phyloP scores from a whole-genome alignment of 108 stramenopile genomes.

The Fragilaria radians region DNA sequence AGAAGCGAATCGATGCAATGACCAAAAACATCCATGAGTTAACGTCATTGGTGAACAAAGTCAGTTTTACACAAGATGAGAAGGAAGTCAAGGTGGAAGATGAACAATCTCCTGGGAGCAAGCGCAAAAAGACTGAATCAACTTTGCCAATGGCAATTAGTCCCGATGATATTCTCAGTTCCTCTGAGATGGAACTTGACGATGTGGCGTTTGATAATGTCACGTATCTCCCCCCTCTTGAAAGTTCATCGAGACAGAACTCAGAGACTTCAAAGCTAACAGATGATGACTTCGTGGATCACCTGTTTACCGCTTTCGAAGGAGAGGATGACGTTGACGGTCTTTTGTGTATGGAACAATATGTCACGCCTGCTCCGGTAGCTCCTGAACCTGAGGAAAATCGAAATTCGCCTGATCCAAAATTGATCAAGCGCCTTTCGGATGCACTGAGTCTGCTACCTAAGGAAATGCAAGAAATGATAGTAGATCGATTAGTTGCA shows the following conservation, averaged over 20 bases:
- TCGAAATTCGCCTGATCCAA: conserved; percentile 31
- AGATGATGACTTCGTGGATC: conserved; percentile 50
- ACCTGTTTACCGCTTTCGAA: conserved; percentile 46
- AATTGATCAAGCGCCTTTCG: conserved; percentile 67
- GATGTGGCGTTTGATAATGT: conserved; percentile 1
- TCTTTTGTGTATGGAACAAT: conserved; percentile 1
- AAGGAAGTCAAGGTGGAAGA: conserved; percentile 12
- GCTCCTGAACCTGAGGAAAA: background rate
- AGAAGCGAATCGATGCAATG: conserved; percentile 69
- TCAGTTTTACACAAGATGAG: conserved; percentile 39
- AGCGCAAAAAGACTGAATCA: conserved; percentile 11
- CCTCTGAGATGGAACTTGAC: conserved; percentile 11
- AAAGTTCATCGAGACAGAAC: conserved; percentile 14
- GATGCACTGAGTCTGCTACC: conserved; percentile 70
- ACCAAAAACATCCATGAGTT: conserved; percentile 78
- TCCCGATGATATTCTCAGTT: conserved; percentile 23
- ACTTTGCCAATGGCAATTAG: conserved; percentile 9
- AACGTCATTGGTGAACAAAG: conserved; percentile 59
- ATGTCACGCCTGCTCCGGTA: background rate
- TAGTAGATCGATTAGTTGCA: conserved; percentile 69
- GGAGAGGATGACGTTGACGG: conserved; percentile 21
- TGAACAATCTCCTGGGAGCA: conserved; percentile 13
- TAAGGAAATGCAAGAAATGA: conserved; percentile 68
- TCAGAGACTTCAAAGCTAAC: conserved; percentile 15
- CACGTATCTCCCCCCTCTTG: background rate